These are phyloP conservation scores for Carex parvula DNA, from an alignment of 176 grass and related monocot genomes.

Conservation along the genomic window DNA sequence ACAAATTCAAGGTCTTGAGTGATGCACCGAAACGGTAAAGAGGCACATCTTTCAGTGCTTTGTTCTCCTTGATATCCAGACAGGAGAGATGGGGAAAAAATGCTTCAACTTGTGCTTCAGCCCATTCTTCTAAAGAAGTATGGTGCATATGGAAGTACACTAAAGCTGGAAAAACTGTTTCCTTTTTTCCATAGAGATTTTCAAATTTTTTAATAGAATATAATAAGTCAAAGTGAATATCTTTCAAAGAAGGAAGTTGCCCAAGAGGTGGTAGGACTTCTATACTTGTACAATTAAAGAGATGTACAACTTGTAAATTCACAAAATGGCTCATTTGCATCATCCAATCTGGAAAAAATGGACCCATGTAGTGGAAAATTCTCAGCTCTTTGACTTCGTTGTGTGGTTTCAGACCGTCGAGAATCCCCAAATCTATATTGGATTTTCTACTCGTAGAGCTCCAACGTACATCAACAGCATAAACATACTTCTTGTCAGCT, in stretches of 20 bases:
- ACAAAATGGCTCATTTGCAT: neutral
- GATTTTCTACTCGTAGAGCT: neutral
- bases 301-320: neutral
- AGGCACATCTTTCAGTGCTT: neutral
- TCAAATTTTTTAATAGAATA: slow-evolving; percentile 4
- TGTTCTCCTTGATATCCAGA: neutral
- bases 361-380: slow-evolving; percentile 18
- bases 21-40: neutral
- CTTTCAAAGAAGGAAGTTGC: slow-evolving; percentile 23
- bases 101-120: neutral
- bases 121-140: neutral
- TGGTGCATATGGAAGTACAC: too few relatives aligned
- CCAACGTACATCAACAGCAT: neutral
- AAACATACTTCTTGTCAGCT: slow-evolving; percentile 10
- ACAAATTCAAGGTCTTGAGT: neutral
- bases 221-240: neutral
- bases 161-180: neutral
- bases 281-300: neutral
- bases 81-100: neutral
- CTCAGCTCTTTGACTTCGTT: neutral
- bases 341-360: slow-evolving; percentile 20
- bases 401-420: slow-evolving; percentile 37
- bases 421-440: neutral
- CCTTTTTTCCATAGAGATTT: slow-evolving; percentile 2
- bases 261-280: slow-evolving; percentile 27